These are phyloP conservation scores for Neoboletus magnificus DNA, from an alignment of 768 basidiomycete species.

Conservation along the genomic window DNA sequence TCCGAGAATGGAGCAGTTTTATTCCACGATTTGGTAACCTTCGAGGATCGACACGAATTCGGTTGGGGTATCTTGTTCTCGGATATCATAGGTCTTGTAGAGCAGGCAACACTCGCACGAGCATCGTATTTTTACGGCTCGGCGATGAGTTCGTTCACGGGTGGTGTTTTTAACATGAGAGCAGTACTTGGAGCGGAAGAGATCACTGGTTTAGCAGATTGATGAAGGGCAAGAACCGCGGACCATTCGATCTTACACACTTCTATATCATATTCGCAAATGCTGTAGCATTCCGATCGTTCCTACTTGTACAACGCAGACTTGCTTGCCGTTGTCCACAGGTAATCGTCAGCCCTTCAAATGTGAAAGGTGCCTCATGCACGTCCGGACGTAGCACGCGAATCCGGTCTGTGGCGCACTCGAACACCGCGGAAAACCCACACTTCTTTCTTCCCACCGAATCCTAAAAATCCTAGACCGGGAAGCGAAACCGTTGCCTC, in stretches of 20 bases:
- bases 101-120: constrained; percentile 37
- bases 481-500: constrained; percentile 67
- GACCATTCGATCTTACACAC: background rate
- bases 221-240: constrained; percentile 4
- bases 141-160: constrained; percentile 37
- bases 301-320: constrained; percentile 14
- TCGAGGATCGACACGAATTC: constrained; percentile 36
- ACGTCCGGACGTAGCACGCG: constrained; percentile 25
- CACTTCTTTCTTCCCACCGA: constrained; percentile 50
- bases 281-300: constrained; percentile 1
- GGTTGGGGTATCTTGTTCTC: constrained; percentile 41
- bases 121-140: constrained; percentile 39
- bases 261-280: constrained; percentile 1
- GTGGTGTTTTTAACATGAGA: constrained; percentile 38
- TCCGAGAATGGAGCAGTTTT: constrained; percentile 34
- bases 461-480: constrained; percentile 33
- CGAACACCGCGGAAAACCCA: constrained; percentile 58
- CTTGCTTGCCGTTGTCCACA: background rate
- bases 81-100: constrained; percentile 39
- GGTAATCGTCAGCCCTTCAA: background rate
- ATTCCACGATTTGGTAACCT: constrained; percentile 37
- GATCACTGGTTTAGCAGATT: constrained; percentile 34
- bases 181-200: constrained; percentile 35
- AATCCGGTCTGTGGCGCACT: constrained; percentile 29
- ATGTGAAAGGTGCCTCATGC: constrained; percentile 5